phyloP scores from a whole-genome alignment of 2,329 filamentous ascomycete genomes.

The Colletotrichum sp. region DNA sequence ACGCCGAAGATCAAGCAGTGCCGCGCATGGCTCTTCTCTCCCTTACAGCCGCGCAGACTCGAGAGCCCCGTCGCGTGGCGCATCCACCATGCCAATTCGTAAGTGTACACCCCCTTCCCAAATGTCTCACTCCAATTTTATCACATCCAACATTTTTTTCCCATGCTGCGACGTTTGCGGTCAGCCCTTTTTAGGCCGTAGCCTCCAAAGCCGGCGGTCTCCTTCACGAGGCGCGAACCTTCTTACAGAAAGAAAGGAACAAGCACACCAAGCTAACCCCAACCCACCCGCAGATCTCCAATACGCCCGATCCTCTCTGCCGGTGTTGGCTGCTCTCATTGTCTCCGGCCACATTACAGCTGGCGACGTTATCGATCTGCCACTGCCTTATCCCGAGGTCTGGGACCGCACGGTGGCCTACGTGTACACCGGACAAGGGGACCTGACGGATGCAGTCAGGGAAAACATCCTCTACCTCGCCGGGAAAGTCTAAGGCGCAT shows the following conservation, averaged over 20 bases:
- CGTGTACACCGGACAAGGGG: slow-evolving; percentile 57
- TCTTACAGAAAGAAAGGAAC: neutral
- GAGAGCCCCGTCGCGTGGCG: slow-evolving; percentile 27
- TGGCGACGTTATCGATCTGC: slow-evolving; percentile 62
- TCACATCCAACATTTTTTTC: neutral
- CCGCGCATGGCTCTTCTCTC: slow-evolving; percentile 16
- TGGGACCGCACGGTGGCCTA: slow-evolving; percentile 62
- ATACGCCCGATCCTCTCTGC: slow-evolving; percentile 54
- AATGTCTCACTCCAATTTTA: slow-evolving; percentile 4
- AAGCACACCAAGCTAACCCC: neutral
- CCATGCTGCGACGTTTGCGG: slow-evolving; percentile 10
- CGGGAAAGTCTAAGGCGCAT: slow-evolving; percentile 44
- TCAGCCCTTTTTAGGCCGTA: neutral
- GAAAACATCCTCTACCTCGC: slow-evolving; percentile 62
- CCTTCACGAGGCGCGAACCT: neutral
- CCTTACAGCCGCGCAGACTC: slow-evolving; percentile 18
- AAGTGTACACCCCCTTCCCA: slow-evolving; percentile 30
- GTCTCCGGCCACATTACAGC: slow-evolving; percentile 55
- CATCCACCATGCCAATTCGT: slow-evolving; percentile 51
- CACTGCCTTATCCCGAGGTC: slow-evolving; percentile 59
- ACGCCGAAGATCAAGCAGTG: slow-evolving; percentile 28
- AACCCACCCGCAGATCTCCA: slow-evolving; percentile 44
- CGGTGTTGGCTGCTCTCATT: slow-evolving; percentile 60
- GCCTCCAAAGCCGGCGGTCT: neutral
- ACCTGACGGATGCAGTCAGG: slow-evolving; percentile 49